Percentiles rank a stretch among this genome's conserved stretches.
These are phyloP conservation scores for Russula abietina DNA, from an alignment of 768 basidiomycete species.

Conservation along the genomic window DNA sequence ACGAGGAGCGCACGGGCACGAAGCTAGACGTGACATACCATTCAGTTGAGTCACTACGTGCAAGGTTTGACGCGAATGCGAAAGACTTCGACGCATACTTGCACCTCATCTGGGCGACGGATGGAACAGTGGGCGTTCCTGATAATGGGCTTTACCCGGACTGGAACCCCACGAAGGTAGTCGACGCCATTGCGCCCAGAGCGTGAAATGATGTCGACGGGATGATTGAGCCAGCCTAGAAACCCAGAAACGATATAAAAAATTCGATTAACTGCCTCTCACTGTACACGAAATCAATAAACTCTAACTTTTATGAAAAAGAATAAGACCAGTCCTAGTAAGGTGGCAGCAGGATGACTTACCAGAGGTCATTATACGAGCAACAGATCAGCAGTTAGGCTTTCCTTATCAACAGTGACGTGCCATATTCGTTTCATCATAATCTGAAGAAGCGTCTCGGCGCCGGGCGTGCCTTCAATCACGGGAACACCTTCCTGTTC, in stretches of 20 bases:
- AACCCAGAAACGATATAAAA: neutral
- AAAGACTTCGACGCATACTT: constrained; percentile 19
- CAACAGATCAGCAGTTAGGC: neutral
- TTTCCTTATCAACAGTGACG: constrained; percentile 17
- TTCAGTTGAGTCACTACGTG: constrained; percentile 14
- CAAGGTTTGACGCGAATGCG: constrained; percentile 17
- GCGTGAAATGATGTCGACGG: neutral
- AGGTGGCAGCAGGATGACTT: neutral
- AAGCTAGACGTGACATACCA: constrained; percentile 20
- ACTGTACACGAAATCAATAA: neutral
- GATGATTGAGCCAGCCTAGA: neutral
- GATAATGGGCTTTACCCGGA: constrained; percentile 24
- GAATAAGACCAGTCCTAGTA: neutral
- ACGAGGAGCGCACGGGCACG: constrained; percentile 20
- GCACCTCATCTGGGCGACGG: constrained; percentile 12
- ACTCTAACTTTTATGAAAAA: neutral
- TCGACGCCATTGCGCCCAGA: constrained; percentile 10
- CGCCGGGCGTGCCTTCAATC: constrained; percentile 63
- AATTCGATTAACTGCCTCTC: neutral
- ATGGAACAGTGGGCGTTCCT: constrained; percentile 10
- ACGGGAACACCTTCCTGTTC: constrained; percentile 30
- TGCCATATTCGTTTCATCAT: constrained; percentile 56
- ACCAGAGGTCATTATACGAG: constrained; percentile 1
- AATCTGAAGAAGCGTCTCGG: constrained; percentile 41
- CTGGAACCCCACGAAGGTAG: constrained; percentile 26